Base-by-base conservation (phyloP, 495 filamentous ascomycete species). In the Penicillium malachiteum region DNA sequence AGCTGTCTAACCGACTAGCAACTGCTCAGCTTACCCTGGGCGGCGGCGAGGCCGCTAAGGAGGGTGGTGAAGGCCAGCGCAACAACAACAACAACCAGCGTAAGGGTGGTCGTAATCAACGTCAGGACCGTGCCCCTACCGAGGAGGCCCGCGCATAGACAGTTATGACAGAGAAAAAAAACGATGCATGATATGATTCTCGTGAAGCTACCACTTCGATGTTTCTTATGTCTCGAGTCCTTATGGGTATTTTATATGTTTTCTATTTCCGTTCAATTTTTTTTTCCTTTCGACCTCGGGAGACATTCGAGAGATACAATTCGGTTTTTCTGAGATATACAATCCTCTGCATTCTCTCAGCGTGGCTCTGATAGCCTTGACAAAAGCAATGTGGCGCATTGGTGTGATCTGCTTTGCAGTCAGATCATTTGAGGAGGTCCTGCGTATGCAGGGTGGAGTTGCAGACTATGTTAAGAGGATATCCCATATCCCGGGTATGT, bases 1-100 rank as follows among this genome's bases (percentile, higher is more conserved):
- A 97, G 70, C 84, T 98, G 40, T 94, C 92, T 46, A 95, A 96
- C 78, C 84, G 92, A 31, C 77, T 97, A 56, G 92, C 94, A 49
- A 96, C 91, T 12, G 88, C 92, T 43, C 83, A 86, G 41, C 80
- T 96, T 26, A 87, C 86, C 13, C 80, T 81, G 50, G 85, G 81
- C 44, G 78, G 81, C 21, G 78, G 75, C 41, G 79, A 81, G 46
- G 56, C 67, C n/a, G 66, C 54, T 30, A 55, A 62, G 43, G 56
- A 60, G 34, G 67, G 65, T 37, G 73, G 70, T 35, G 61, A 70
- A 48, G 72, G 72, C 35, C 60, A 66, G 46, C 65, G 47, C 18
- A 40, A 50, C 35, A 40, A 50, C 14, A 26, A 75, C 50, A 64
- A 73, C 46, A 69, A 67, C 55, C 76, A 79, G 64, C 68, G 75